Evolutionary conservation across 1,284 basidiomycete species (phyloP), one percentile per base, ranked within the genome.

Genomic region (Leccinum pachyderme): DNA sequence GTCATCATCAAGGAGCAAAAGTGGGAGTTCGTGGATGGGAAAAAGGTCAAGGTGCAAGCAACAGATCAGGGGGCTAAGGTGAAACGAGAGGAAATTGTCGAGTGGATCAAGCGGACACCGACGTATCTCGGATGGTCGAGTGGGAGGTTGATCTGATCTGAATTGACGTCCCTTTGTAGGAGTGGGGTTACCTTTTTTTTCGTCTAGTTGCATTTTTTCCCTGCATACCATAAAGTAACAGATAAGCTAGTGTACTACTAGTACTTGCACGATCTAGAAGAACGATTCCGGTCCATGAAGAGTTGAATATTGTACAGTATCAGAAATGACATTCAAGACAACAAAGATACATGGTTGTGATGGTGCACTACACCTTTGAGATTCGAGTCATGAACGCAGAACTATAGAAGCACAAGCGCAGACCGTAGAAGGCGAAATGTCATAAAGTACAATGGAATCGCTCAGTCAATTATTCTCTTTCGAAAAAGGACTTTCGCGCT

Each of bases 1-100:
- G 93, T 98, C 28, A 84, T 89, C 22, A 91, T 99, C 61, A 98
- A 98, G 78, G 87, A 94, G 70, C 96, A 99, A 73, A 81, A 80
- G 54, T 94, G 93, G 82, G 86, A 87, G 72, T 77, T 87, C 61
- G 81, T 83, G 43, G 86, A 84, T 55, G 89, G 84, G 63, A 81
- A 80, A 77, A 91, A 85, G 77, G 81, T 65, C 62, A 93, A 86
- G 77, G 81, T 82, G 61, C 83, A 81, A 75, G 83, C 75, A 51
- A 70, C 72, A 32, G 84, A 86, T 61, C 84, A 84, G 71, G 87
- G 85, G n/a, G 77, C 76, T 7, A 80, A 84, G 67, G 82, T 95
- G 43, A 79, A 79, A 66, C 78, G 91, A 47, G 76, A 75, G 3
- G 84, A 89, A 59, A 78, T 96, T 49, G 78, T 92, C 24, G 73